These are phyloP conservation scores for Lasiodiplodia sp. DNA, from an alignment of 2,329 filamentous ascomycete species.

Conservation along the genomic window DNA sequence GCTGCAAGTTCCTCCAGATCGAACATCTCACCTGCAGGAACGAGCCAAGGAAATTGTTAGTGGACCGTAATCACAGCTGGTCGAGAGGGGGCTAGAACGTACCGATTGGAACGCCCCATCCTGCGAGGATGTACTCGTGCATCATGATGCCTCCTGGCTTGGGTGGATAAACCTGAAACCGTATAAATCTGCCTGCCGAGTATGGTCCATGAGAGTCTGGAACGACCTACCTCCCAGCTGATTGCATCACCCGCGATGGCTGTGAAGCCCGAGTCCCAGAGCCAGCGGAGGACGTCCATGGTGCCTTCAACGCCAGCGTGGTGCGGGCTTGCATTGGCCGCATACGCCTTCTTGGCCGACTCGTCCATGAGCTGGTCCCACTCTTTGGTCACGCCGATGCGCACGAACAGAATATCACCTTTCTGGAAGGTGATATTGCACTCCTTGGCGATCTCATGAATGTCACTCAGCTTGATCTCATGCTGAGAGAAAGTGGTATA, in stretches of 20 bases:
- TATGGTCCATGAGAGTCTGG: not conserved
- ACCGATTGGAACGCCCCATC: constrained; percentile 58
- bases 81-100: not conserved
- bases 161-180: constrained; percentile 24
- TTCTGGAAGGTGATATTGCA: constrained; percentile 32
- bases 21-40: constrained; percentile 44
- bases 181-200: not conserved
- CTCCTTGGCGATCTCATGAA: constrained; percentile 33
- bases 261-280: constrained; percentile 57
- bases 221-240: constrained; percentile 52
- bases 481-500: constrained; percentile 10
- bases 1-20: constrained; percentile 60
- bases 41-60: not conserved
- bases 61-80: not conserved
- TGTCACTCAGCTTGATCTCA: constrained; percentile 33
- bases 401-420: constrained; percentile 45
- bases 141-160: constrained; percentile 20
- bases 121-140: constrained; percentile 55
- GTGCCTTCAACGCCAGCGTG: constrained; percentile 52
- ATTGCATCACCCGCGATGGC: constrained; percentile 55
- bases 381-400: constrained; percentile 45
- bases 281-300: constrained; percentile 49
- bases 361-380: constrained; percentile 39
- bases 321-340: constrained; percentile 37
- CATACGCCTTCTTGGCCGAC: constrained; percentile 38